Conservation (phyloP, 129 eudicot genomes). For the Flaveria linearis region DNA sequence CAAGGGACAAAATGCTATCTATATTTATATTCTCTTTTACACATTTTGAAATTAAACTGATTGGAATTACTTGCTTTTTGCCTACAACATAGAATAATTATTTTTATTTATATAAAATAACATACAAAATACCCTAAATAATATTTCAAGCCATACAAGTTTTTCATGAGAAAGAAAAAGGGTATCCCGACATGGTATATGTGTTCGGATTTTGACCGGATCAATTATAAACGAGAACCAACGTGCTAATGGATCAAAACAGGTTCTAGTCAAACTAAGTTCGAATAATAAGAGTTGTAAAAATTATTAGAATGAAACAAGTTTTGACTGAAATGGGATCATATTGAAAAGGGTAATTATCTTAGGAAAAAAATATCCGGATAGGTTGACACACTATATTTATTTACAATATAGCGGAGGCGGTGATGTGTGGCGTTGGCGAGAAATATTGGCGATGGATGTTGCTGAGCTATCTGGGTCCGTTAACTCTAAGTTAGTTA, state of each 20-base stretch:
- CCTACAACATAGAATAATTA: neutral
- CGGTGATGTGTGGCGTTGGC: no score
- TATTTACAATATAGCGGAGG: no score
- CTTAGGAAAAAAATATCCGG: no score
- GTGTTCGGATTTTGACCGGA: neutral
- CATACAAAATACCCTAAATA: neutral
- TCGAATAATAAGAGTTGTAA: no score
- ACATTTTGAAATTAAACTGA: neutral
- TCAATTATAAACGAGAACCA: neutral
- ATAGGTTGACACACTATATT: no score
- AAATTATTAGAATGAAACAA: no score
- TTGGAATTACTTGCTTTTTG: neutral
- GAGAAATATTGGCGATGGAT: no score
- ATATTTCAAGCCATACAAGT: neutral
- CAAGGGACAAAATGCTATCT: slow-evolving; percentile 27
- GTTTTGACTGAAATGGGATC: no score
- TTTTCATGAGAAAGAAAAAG: neutral
- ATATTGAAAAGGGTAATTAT: no score
- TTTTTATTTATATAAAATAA: neutral
- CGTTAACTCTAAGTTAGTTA: no score
- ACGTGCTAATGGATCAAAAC: neutral
- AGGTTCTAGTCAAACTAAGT: no score
- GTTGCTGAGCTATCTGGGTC: no score
- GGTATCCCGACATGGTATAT: neutral
- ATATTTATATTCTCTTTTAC: slow-evolving; percentile 1